Evolutionary conservation across 2,329 filamentous ascomycete genomes (phyloP).

Genomic region (Teratosphaeria zuluensis): DNA sequence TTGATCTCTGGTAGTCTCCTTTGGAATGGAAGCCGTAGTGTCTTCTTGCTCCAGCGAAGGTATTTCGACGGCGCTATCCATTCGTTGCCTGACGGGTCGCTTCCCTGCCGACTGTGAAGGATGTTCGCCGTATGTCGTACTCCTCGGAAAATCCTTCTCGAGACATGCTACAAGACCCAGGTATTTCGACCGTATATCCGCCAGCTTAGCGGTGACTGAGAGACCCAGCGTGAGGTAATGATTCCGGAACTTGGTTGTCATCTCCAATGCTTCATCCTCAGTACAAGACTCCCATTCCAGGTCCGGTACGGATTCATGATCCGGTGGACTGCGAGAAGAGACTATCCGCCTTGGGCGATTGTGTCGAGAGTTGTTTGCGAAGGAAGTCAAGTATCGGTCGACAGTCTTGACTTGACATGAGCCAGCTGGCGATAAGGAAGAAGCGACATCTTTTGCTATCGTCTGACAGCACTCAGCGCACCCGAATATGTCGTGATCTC

Average conservation of each 20-base stretch:
- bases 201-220: background rate
- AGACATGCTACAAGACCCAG: background rate
- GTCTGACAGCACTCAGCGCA: background rate
- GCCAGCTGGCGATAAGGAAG: background rate
- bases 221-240: constrained; percentile 2
- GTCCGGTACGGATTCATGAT: background rate
- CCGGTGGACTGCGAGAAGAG: background rate
- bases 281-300: background rate
- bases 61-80: background rate
- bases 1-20: background rate
- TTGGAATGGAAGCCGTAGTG: background rate
- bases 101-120: background rate
- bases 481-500: background rate
- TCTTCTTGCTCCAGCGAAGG: background rate
- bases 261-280: background rate
- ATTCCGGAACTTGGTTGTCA: background rate
- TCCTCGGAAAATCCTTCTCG: background rate
- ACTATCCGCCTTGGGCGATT: background rate
- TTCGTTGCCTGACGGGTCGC: background rate
- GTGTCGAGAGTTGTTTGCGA: background rate
- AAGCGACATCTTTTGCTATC: background rate
- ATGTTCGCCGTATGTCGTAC: background rate
- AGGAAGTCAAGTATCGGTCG: background rate
- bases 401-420: background rate
- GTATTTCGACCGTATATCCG: background rate